Conservation (phyloP, 768 basidiomycete genomes). For the Amanita pallidorosea region DNA sequence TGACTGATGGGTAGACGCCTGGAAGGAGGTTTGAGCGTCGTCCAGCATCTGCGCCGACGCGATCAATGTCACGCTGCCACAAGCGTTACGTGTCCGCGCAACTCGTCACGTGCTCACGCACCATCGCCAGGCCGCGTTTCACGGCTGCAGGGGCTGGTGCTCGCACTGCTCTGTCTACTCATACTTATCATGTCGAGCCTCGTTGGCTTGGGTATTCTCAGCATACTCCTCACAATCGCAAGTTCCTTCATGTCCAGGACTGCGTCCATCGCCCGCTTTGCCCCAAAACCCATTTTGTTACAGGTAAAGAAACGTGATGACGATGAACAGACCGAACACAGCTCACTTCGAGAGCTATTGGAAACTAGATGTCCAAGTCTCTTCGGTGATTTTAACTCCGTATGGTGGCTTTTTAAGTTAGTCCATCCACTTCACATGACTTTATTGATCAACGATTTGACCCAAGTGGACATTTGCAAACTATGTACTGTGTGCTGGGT, state of each 20-base stretch:
- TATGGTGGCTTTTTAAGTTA: slow-evolving; percentile 42
- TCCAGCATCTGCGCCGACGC: neutral
- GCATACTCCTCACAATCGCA: slow-evolving; percentile 21
- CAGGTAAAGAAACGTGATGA: slow-evolving; percentile 20
- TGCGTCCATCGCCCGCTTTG: slow-evolving; percentile 26
- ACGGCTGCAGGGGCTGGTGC: no score
- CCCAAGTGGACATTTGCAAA: slow-evolving; percentile 52
- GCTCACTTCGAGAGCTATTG: slow-evolving; percentile 28
- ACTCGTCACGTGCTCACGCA: no score
- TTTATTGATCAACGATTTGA: neutral
- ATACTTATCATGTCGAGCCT: slow-evolving; percentile 17
- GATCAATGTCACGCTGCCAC: neutral
- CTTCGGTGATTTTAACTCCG: slow-evolving; percentile 28
- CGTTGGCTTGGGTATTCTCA: slow-evolving; percentile 21
- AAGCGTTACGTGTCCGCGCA: no score
- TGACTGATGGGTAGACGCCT: neutral
- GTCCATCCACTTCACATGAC: slow-evolving; percentile 9
- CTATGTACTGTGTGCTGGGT: slow-evolving; percentile 46
- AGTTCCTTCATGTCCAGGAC: slow-evolving; percentile 12
- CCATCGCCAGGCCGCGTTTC: no score
- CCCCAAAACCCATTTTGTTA: slow-evolving; percentile 25
- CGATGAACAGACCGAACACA: slow-evolving; percentile 20
- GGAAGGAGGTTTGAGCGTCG: neutral
- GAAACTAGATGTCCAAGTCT: slow-evolving; percentile 32
- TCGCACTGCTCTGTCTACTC: neutral